Base-by-base conservation (phyloP, 2,329 filamentous ascomycete genomes). In the Dactylellina haptotyla region DNA sequence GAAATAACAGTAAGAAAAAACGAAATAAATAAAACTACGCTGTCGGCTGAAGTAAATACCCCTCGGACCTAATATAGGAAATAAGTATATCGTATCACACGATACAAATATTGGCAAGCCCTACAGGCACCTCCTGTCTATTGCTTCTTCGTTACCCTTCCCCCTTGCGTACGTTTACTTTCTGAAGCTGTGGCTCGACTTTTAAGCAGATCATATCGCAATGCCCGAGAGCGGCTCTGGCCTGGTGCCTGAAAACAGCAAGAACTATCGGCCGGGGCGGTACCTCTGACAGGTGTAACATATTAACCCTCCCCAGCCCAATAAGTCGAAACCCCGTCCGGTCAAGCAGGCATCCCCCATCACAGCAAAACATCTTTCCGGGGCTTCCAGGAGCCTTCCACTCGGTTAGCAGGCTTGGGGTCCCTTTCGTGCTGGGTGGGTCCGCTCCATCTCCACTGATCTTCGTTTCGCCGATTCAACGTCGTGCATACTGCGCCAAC, bases 391-490 rank as follows among this genome's bases (percentile, higher is more conserved):
- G 64, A 62, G 56, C 46, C 64, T 69, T 69, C 56, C 45, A 61
- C 56, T 69, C 64, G 56, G 64, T 69, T 62, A 58, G 48, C 48
- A 45, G 25, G 32, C 53, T 26, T 57, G 26, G 32, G 32, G 41
- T n/a, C 28, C 20, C 34, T 28, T 26, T 20, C 50, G 10, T n/a
- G 32, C 3, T 18, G 16, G 26, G 56, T 69, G 48, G 64, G 56
- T 37, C 56, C 34, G 26, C 14, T 50, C 37, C 45, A 53, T 20
- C 53, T 53, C 25, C 18, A 45, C 34, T 59, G 64, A 69, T 69
- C 64, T 61, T 62, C 64, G 37, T 56, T 62, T 69, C 64, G 64
- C 64, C 64, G 64, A 69, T 61, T 69, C 56, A 69, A 69, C 64
- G 37, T 69, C 37, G 37, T 69, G 64, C 64, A 69, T 54, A 48